Percentiles rank a stretch among this genome's conserved stretches.
These are phyloP conservation scores for Rhododendron griersonianum DNA, from an alignment of 148 eudicot species.

Conservation along the genomic window DNA sequence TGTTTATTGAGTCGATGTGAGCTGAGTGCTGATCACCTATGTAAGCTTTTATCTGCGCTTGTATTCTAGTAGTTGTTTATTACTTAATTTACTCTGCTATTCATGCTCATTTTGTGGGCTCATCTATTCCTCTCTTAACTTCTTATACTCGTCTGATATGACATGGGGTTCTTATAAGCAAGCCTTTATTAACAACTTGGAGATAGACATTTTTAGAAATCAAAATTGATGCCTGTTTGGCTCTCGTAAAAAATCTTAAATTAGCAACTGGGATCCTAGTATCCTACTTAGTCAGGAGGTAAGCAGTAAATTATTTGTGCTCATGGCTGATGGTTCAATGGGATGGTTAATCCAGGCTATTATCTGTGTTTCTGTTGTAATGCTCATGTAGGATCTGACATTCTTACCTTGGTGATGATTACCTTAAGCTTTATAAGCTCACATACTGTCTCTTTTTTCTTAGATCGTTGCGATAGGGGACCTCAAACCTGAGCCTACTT, in stretches of 20 bases:
- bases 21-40: background rate
- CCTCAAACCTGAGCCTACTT: slow-evolving; percentile 54
- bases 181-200: background rate
- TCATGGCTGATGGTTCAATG: background rate
- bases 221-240: background rate
- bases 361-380: background rate
- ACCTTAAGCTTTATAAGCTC: slow-evolving; percentile 4
- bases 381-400: background rate
- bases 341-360: background rate
- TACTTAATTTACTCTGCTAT: background rate
- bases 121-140: background rate
- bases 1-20: background rate
- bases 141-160: background rate
- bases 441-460: background rate
- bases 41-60: background rate
- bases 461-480: slow-evolving; percentile 68
- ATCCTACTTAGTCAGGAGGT: background rate
- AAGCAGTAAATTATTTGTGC: background rate
- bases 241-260: background rate
- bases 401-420: background rate
- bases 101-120: background rate
- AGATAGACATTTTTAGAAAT: background rate
- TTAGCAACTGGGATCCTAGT: background rate
- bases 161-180: background rate
- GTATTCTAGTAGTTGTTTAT: background rate